Conservation (phyloP, 768 basidiomycete species). For the Paxillus involutus region DNA sequence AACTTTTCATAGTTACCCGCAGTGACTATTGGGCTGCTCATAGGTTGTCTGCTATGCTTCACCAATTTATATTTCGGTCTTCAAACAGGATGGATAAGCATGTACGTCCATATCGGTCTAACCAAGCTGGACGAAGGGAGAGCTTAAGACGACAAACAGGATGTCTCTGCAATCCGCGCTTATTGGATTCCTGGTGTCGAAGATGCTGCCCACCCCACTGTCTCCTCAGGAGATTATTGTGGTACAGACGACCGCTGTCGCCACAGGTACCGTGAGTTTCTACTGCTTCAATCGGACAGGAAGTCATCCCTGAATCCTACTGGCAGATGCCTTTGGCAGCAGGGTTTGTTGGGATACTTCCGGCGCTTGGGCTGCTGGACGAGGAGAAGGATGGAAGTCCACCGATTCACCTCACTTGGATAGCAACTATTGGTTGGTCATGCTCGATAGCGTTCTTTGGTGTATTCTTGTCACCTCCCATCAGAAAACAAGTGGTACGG, state of each 20-base stretch:
- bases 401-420: constrained; percentile 74
- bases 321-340: constrained; percentile 79
- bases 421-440: constrained; percentile 80
- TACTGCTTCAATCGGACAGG: not conserved
- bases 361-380: constrained; percentile 81
- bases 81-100: constrained; percentile 89
- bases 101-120: constrained; percentile 43
- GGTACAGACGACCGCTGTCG: constrained; percentile 93
- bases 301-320: not conserved
- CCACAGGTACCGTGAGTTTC: constrained; percentile 66
- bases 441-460: constrained; percentile 94
- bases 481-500: constrained; percentile 90
- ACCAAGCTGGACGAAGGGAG: not conserved
- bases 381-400: constrained; percentile 71
- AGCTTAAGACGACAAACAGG: constrained; percentile 43
- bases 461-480: constrained; percentile 95
- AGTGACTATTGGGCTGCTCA: constrained; percentile 73
- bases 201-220: constrained; percentile 67
- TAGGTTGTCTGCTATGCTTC: constrained; percentile 87
- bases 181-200: constrained; percentile 85
- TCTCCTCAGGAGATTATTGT: constrained; percentile 94
- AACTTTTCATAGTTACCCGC: constrained; percentile 43
- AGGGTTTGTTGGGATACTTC: constrained; percentile 90
- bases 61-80: constrained; percentile 89
- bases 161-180: constrained; percentile 96